Conservation (phyloP, 2,329 filamentous ascomycete genomes). For the Zasmidium angulare region DNA sequence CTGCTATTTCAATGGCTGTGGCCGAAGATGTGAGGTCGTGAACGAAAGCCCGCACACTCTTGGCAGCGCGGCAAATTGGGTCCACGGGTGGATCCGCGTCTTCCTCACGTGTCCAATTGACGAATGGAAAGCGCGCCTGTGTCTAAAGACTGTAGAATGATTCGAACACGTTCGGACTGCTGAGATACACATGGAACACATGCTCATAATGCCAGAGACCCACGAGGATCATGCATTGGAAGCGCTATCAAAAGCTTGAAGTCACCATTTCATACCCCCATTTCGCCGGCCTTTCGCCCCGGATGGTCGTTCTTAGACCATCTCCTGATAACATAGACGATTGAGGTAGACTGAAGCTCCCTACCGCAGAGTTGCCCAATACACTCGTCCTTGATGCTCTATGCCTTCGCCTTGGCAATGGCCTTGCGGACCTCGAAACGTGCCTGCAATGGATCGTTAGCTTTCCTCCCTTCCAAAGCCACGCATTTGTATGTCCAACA, state of each 20-base stretch:
- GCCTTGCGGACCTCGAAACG: slow-evolving; percentile 98
- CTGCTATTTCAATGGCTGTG: slow-evolving; percentile 7
- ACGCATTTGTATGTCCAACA: slow-evolving; percentile 34
- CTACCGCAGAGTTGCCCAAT: slow-evolving; percentile 15
- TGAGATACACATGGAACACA: neutral
- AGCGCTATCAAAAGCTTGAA: slow-evolving; percentile 28
- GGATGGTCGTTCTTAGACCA: slow-evolving; percentile 11
- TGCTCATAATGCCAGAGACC: neutral
- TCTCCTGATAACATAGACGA: slow-evolving; percentile 16
- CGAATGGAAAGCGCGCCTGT: neutral
- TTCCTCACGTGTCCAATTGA: too few relatives aligned
- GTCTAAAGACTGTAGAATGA: too few relatives aligned
- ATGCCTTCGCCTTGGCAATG: slow-evolving; percentile 86
- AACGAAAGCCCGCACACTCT: neutral
- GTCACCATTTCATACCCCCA: slow-evolving; percentile 23
- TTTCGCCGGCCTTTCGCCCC: slow-evolving; percentile 23
- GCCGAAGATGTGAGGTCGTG: neutral
- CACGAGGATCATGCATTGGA: slow-evolving; percentile 22
- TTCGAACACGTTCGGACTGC: too few relatives aligned
- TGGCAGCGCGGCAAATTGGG: neutral
- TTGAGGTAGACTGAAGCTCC: slow-evolving; percentile 14
- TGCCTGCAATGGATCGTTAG: slow-evolving; percentile 48
- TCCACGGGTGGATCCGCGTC: too few relatives aligned
- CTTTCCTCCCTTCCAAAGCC: neutral
- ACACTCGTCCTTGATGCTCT: slow-evolving; percentile 44